A percentile compares a stretch with the other conserved stretches of the same genome.
Evolutionary conservation across 192 early-diverging fungal species (phyloP).

Genomic region (Backusella tuberculispora): DNA sequence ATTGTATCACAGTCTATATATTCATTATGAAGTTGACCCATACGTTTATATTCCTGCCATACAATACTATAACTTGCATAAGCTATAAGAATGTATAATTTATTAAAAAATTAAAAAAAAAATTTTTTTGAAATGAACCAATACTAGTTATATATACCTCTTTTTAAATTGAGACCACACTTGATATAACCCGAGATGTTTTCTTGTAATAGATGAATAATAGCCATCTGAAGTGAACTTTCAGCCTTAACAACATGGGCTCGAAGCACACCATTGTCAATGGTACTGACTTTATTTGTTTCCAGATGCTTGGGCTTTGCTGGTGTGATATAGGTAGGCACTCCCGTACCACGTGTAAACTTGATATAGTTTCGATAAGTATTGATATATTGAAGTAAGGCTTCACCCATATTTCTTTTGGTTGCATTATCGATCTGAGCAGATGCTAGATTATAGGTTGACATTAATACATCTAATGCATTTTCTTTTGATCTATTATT

Average conservation of each 20-base stretch:
- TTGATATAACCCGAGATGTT: slow-evolving; percentile 31
- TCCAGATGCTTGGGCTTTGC: not conserved
- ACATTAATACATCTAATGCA: slow-evolving; percentile 28
- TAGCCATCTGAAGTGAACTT: slow-evolving; percentile 31
- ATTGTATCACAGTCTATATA: slow-evolving; percentile 43
- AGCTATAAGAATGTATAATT: not conserved
- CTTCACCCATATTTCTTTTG: slow-evolving; percentile 31
- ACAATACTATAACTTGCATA: slow-evolving; percentile 42
- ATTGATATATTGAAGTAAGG: slow-evolving; percentile 43
- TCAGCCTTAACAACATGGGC: slow-evolving; percentile 41
- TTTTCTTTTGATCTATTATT: slow-evolving; percentile 43
- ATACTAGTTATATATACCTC: slow-evolving; percentile 41
- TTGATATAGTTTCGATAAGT: slow-evolving; percentile 38
- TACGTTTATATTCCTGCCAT: slow-evolving; percentile 46
- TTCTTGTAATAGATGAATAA: slow-evolving; percentile 34
- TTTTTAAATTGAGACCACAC: slow-evolving; percentile 38
- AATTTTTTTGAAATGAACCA: not conserved
- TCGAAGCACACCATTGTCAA: slow-evolving; percentile 36
- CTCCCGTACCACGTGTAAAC: slow-evolving; percentile 19
- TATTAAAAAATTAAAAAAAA: not conserved
- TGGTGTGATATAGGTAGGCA: slow-evolving; percentile 27
- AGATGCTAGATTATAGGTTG: slow-evolving; percentile 30
- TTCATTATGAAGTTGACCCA: slow-evolving; percentile 39
- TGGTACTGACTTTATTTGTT: slow-evolving; percentile 12
- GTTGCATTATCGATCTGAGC: slow-evolving; percentile 39